Base-by-base conservation (phyloP, 2,329 filamentous ascomycete species). In the Fusarium metavorans region DNA sequence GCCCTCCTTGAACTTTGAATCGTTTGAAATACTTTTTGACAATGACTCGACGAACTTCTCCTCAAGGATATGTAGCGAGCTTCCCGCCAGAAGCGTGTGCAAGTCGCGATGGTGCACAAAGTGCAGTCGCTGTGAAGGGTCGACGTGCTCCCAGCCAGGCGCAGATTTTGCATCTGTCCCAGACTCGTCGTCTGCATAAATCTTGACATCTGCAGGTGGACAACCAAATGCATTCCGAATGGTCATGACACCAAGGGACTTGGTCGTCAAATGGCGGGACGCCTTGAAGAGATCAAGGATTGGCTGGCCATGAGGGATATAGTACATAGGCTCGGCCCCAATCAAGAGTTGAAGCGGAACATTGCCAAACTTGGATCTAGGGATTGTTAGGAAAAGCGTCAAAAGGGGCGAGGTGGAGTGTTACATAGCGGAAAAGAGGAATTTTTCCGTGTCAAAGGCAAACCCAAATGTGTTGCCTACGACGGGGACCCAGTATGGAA, bases 201-300 rank as follows among this genome's bases (percentile, higher is more conserved):
- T 59, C 2, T 32, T 20, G 14, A 75, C 23, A 11, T 75, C 73
- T 10, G 37, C 18, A 1, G 27, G 58, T 1, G 73, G 73, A 10
- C 75, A 57, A 0, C 73, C 73, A 32, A 75, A 75, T 2, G 73
- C 73, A 16, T 75, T 71, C 9, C 73, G 67, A 2, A 75, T 71
- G 1, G 73, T 71, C 50, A 74, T 66, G 6, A 72, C 32, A 2
- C 73, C 73, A 2, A 75, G 41, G 0, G 54, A 66, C 7, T 74
- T 74, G 1, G 73, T 76, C 3, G 73, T 74, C 2, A 74, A 8
- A 4, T 75, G 57, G 2, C 73, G 67, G 10, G 73, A 71, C 0
- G 58, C 59, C 32, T 76, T 76, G 37, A 75, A 75, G 0, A 75
- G 58, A 1, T 75, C 73, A 0, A 63, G 64, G 11, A 75, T 71